Evolutionary conservation across 2,329 filamentous ascomycete genomes (phyloP).

Genomic region (Scedosporium minutisporum): DNA sequence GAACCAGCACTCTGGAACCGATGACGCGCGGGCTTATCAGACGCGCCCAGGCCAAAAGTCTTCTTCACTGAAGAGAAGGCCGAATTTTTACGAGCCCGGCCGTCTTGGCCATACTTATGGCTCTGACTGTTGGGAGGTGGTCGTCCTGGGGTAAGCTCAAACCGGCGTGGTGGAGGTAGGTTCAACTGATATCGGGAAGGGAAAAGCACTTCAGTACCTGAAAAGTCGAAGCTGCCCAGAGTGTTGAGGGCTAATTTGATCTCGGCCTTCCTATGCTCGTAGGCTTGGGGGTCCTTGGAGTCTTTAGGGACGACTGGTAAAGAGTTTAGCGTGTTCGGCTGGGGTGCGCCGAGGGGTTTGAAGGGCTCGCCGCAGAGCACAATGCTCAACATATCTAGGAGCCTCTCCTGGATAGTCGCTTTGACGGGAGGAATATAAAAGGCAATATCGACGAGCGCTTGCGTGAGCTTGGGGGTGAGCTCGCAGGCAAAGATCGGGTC

Average conservation of each 20-base stretch:
- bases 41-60: background rate
- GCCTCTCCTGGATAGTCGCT: conserved; percentile 81
- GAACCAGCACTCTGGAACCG: background rate
- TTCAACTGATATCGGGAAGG: background rate
- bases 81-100: background rate
- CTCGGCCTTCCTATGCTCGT: conserved; percentile 72
- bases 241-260: conserved; percentile 91
- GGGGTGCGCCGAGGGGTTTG: conserved; percentile 81
- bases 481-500: conserved; percentile 97
- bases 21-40: background rate
- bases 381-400: conserved; percentile 89
- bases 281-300: conserved; percentile 71
- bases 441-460: conserved; percentile 95
- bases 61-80: background rate
- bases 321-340: conserved; percentile 67
- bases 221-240: conserved; percentile 95
- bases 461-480: conserved; percentile 83
- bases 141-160: conserved; percentile 2
- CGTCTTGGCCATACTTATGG: conserved; percentile 1
- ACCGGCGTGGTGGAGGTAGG: background rate
- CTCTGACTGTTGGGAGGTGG: background rate
- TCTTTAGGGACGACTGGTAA: conserved; percentile 81
- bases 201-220: conserved; percentile 18
- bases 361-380: conserved; percentile 90
- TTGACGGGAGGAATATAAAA: conserved; percentile 97